These are phyloP conservation scores for Hebeloma cylindrosporum DNA, from an alignment of 768 basidiomycete genomes.

Conservation along the genomic window DNA sequence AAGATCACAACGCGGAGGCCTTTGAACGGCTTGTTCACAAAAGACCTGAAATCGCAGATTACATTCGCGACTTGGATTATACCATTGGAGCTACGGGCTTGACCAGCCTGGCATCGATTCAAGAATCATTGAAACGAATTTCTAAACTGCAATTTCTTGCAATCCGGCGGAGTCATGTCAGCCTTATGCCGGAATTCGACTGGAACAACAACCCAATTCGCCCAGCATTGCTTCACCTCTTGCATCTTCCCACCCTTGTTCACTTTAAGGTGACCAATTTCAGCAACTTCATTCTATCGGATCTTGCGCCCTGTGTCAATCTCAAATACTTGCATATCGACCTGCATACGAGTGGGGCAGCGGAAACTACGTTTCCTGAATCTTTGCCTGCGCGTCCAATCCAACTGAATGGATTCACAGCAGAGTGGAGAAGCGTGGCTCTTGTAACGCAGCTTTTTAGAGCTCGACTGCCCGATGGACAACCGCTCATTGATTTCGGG, in stretches of 20 bases:
- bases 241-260: slow-evolving; percentile 9
- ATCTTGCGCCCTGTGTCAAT: slow-evolving; percentile 6
- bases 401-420: background rate
- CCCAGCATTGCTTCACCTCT: slow-evolving; percentile 7
- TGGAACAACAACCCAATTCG: slow-evolving; percentile 11
- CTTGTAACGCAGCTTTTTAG: background rate
- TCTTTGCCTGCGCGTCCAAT: background rate
- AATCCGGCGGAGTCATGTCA: background rate
- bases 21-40: background rate
- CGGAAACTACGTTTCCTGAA: background rate
- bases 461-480: slow-evolving; percentile 1
- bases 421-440: background rate
- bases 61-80: slow-evolving; percentile 5
- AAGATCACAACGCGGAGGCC: background rate
- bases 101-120: background rate
- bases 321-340: slow-evolving; percentile 1
- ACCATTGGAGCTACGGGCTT: background rate
- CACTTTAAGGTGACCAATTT: background rate
- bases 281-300: slow-evolving; percentile 3
- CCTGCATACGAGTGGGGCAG: background rate
- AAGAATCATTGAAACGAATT: background rate
- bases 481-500: slow-evolving; percentile 7
- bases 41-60: slow-evolving; percentile 5
- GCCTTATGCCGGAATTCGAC: background rate
- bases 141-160: background rate